Percentiles rank a stretch among this genome's conserved stretches.
Conservation (phyloP, 176 grass and related monocot genomes). For the Microstegium vimineum region DNA sequence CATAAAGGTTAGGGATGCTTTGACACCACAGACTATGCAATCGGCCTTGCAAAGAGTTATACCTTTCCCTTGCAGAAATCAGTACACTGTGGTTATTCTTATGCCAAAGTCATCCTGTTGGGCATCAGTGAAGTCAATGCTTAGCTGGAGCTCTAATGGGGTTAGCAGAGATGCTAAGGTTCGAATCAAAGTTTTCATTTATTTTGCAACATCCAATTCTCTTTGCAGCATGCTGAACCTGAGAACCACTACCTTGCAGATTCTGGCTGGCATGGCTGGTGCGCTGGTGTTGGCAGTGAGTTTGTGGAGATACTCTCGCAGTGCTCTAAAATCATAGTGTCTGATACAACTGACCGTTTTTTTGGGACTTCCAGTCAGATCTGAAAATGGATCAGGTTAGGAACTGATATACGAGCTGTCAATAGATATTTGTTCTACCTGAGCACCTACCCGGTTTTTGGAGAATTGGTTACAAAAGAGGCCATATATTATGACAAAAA, state of each 20-base stretch:
- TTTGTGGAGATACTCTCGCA: constrained; percentile 92
- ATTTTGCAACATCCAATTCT: not conserved
- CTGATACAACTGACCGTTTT: not conserved
- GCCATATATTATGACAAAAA: constrained; percentile 10
- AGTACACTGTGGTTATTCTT: constrained; percentile 93
- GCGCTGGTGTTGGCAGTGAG: constrained; percentile 70
- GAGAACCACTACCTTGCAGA: constrained; percentile 50
- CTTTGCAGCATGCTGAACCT: constrained; percentile 4
- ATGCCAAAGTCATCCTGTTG: constrained; percentile 80
- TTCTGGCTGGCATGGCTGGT: constrained; percentile 77
- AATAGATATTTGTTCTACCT: constrained; percentile 6
- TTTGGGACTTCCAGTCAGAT: constrained; percentile 14
- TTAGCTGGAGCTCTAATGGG: constrained; percentile 53
- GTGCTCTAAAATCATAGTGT: constrained; percentile 53
- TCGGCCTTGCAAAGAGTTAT: constrained; percentile 77
- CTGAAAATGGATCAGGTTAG: constrained; percentile 24
- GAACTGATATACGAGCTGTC: not conserved
- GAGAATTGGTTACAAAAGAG: constrained; percentile 23
- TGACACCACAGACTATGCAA: constrained; percentile 54
- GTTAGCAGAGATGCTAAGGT: constrained; percentile 87
- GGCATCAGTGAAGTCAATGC: constrained; percentile 57
- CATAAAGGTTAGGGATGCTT: constrained; percentile 74
- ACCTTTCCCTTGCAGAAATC: constrained; percentile 86
- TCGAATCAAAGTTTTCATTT: constrained; percentile 17
- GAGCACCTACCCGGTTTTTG: not conserved